These are phyloP conservation scores for Alternaria rosae DNA, from an alignment of 2,329 filamentous ascomycete species.

Conservation along the genomic window DNA sequence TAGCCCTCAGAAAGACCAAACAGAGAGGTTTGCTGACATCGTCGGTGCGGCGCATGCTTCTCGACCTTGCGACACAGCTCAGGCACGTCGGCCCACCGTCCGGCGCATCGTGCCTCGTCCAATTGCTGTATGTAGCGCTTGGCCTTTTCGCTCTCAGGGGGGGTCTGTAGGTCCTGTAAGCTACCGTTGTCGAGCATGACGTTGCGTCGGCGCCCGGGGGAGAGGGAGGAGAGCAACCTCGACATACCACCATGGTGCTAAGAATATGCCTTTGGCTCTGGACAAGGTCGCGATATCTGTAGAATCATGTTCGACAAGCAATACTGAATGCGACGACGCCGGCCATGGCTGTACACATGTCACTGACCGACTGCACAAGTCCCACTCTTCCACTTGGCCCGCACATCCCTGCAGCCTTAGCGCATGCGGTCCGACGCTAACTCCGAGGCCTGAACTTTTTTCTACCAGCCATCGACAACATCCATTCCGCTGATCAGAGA, in stretches of 20 bases:
- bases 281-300: conserved; percentile 22
- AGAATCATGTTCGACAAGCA: conserved; percentile 44
- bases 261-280: conserved; percentile 38
- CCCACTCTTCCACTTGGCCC: conserved; percentile 23
- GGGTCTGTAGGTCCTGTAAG: conserved; percentile 48
- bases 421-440: conserved; percentile 29
- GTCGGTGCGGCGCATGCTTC: conserved; percentile 87
- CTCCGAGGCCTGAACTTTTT: conserved; percentile 36
- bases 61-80: conserved; percentile 92
- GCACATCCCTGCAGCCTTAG: conserved; percentile 32
- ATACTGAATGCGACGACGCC: conserved; percentile 29
- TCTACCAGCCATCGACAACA: conserved; percentile 10
- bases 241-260: conserved; percentile 49
- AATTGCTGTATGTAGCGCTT: conserved; percentile 81
- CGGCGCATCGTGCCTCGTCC: conserved; percentile 86
- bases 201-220: conserved; percentile 25
- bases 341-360: conserved; percentile 31
- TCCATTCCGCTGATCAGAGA: neutral
- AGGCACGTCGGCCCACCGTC: conserved; percentile 83
- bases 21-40: conserved; percentile 67
- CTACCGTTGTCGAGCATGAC: conserved; percentile 37
- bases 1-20: conserved; percentile 19
- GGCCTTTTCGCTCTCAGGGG: conserved; percentile 73
- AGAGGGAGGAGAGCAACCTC: neutral
- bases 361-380: conserved; percentile 26